Base-by-base conservation (phyloP, 2,329 filamentous ascomycete species). In the Exophiala mesophila region DNA sequence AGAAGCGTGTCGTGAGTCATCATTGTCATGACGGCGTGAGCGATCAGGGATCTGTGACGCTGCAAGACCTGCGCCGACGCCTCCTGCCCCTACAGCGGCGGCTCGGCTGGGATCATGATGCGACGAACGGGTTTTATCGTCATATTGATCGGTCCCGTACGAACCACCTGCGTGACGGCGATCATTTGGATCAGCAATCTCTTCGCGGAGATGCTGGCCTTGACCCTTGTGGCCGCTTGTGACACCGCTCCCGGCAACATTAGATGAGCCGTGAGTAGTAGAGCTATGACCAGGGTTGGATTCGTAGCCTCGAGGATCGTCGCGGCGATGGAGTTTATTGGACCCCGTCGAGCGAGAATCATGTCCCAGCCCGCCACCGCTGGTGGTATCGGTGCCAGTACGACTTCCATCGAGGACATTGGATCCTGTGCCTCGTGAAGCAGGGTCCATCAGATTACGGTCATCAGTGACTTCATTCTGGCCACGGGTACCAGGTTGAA, bases 241-340 rank as follows among this genome's bases (percentile, higher is more conserved):
- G n/a, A n/a, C n/a, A 29, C 28, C 36, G n/a, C 13, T 20, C 12
- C 36, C 23, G 16, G 8, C 15, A 34, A 23, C 17, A 7, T 35
- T 29, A 23, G 16, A 2, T 8, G 16, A 15, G n/a, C 16, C 26
- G 21, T 17, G 30, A 18, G 17, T 9, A 10, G n/a, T 31, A 18
- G 23, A 20, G 15, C 31, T 36, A 17, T 23, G 12, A 20, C 16
- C 16, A n/a, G 15, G 13, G 20, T 13, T 24, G 8, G 10, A 17
- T 17, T 18, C 18, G 32, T 28, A 19, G 15, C 32, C 24, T 26
- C 31, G 18, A n/a, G 30, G 39, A 26, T 34, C 30, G 9, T 41
- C 39, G 12, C 20, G 30, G 13, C 24, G 34, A 20, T 35, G 39
- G 9, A 41, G 31, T 21, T 41, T 41, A 30, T 36, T 42, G 32